A percentile compares a stretch with the other conserved stretches of the same genome.
Conservation (phyloP, 2,329 filamentous ascomycete species). For the Fusarium bulbicola region DNA sequence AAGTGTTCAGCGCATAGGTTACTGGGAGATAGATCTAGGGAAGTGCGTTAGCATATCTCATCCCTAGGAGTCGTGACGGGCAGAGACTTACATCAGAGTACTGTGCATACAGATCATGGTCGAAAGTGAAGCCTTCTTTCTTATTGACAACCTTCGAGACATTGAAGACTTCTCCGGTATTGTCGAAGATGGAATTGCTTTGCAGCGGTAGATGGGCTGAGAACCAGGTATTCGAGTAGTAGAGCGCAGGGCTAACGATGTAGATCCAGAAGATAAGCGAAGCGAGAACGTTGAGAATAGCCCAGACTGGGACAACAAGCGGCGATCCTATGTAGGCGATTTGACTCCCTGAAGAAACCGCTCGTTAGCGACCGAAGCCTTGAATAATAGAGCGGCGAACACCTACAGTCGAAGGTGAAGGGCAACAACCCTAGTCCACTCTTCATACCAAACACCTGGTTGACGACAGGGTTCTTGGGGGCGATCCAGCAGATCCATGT, state of each 20-base stretch:
- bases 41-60: background rate
- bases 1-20: constrained; percentile 56
- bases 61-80: too few species aligned
- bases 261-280: constrained; percentile 59
- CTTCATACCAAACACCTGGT: constrained; percentile 60
- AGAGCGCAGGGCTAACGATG: constrained; percentile 54
- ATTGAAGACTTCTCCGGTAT: constrained; percentile 59
- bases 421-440: constrained; percentile 52
- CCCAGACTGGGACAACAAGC: constrained; percentile 53
- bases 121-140: constrained; percentile 52
- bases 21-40: constrained; percentile 54
- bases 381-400: background rate
- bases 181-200: constrained; percentile 63
- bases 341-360: constrained; percentile 29
- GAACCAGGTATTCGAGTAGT: constrained; percentile 60
- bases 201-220: constrained; percentile 63
- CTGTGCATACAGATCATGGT: constrained; percentile 56
- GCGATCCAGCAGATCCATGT: constrained; percentile 60
- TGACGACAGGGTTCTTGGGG: constrained; percentile 56
- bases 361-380: background rate
- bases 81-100: constrained; percentile 57
- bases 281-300: constrained; percentile 58
- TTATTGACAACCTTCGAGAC: constrained; percentile 58
- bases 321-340: constrained; percentile 54
- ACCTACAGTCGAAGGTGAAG: constrained; percentile 54